phyloP scores from a whole-genome alignment of 2,329 filamentous ascomycete species.

The Allantophomopsis cytisporea region DNA sequence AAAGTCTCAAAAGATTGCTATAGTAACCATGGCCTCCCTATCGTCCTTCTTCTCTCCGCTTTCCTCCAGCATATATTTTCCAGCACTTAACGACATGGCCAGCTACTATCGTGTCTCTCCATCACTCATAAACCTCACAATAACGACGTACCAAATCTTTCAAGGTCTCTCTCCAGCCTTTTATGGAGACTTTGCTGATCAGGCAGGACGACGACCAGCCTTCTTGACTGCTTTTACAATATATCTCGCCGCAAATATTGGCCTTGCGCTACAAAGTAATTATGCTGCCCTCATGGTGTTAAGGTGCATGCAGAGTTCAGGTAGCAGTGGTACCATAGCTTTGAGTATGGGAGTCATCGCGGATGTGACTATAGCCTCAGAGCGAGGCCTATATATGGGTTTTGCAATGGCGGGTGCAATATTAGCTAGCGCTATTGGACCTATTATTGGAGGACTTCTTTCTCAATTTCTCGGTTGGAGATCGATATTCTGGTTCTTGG shows the following conservation, averaged over 20 bases:
- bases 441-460: conserved; percentile 32
- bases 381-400: conserved; percentile 52
- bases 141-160: conserved; percentile 26
- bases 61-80: conserved; percentile 14
- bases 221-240: conserved; percentile 32
- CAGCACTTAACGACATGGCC: conserved; percentile 11
- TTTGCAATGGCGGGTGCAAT: conserved; percentile 24
- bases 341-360: conserved; percentile 45
- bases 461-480: conserved; percentile 30
- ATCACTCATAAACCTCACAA: conserved; percentile 14
- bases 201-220: conserved; percentile 34
- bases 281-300: conserved; percentile 33
- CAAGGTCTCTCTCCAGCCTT: conserved; percentile 43
- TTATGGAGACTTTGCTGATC: conserved; percentile 29
- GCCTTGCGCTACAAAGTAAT: conserved; percentile 24
- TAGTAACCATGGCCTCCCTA: conserved; percentile 9
- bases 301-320: conserved; percentile 39
- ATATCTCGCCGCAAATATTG: conserved; percentile 31
- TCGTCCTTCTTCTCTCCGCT: conserved; percentile 12
- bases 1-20: conserved; percentile 7
- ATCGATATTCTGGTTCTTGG: conserved; percentile 35
- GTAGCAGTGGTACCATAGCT: conserved; percentile 43
- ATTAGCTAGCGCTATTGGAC: conserved; percentile 28
- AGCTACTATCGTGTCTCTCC: conserved; percentile 9
- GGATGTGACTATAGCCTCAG: conserved; percentile 45